Percentiles rank a stretch among this genome's conserved stretches.
These are phyloP conservation scores for Fragaria nilgerrensis DNA, from an alignment of 306 rosid genomes.

Conservation along the genomic window DNA sequence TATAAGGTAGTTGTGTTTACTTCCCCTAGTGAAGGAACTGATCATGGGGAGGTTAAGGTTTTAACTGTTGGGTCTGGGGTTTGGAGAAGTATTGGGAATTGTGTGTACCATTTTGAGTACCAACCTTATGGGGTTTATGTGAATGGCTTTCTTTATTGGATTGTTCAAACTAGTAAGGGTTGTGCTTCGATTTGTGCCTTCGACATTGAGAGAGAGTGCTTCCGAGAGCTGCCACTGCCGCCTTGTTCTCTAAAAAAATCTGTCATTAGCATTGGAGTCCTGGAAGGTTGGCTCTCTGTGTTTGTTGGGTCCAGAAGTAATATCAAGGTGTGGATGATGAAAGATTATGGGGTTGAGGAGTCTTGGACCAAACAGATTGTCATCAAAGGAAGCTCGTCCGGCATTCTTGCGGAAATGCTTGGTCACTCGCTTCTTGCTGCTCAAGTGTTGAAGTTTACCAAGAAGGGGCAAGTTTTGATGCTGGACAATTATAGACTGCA, in stretches of 20 bases:
- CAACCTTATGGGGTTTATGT: conserved; percentile 1
- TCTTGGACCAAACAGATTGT: conserved; percentile 5
- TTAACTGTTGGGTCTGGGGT: conserved; percentile 2
- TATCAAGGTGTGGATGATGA: conserved; percentile 14
- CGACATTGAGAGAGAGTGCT: background rate
- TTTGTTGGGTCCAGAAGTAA: background rate
- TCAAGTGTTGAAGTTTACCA: conserved; percentile 3
- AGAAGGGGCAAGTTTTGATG: conserved; percentile 6
- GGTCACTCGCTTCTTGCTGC: background rate
- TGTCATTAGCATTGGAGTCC: background rate
- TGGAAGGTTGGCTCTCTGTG: background rate
- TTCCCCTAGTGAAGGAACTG: background rate
- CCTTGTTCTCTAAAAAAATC: background rate
- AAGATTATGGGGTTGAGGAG: conserved; percentile 5
- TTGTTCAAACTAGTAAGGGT: background rate
- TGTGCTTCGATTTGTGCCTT: conserved; percentile 2
- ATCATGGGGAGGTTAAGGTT: background rate
- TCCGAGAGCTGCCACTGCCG: background rate
- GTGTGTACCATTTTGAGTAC: background rate
- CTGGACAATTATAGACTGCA: background rate
- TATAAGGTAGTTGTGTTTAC: background rate
- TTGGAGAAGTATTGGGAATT: conserved; percentile 5
- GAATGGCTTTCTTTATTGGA: conserved; percentile 15
- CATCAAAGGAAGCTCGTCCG: background rate
- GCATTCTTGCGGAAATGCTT: no score